Percentiles rank a stretch among this genome's conserved stretches.
These are phyloP conservation scores for Nannochloris sp. DNA, from an alignment of 139 green algal genomes.

Conservation along the genomic window DNA sequence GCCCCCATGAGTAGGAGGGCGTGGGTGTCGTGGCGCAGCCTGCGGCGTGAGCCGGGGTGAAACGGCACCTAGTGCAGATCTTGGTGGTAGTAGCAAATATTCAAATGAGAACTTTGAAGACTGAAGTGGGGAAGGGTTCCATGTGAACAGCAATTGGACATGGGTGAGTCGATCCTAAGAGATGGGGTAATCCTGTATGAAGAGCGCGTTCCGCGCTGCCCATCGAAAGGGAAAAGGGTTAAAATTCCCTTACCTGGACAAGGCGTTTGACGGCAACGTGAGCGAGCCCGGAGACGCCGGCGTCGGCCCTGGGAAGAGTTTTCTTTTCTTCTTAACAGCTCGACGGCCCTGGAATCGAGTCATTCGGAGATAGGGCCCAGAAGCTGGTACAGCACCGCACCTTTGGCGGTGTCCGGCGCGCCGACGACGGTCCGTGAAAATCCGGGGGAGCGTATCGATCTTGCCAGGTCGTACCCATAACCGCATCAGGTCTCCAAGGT, in stretches of 20 bases:
- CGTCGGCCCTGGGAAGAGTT: constrained; percentile 81
- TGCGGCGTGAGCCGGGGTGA: constrained; percentile 71
- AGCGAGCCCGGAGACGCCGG: constrained; percentile 72
- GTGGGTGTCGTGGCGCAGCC: constrained; percentile 71
- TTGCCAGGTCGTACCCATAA: constrained; percentile 85
- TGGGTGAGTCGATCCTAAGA: constrained; percentile 91
- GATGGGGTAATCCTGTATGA: constrained; percentile 81
- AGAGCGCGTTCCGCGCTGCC: constrained; percentile 60
- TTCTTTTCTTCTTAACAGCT: constrained; percentile 92
- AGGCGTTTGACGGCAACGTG: constrained; percentile 75
- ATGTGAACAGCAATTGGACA: constrained; percentile 94
- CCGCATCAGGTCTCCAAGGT: constrained; percentile 95
- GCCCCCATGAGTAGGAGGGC: constrained; percentile 83
- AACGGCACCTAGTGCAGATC: constrained; percentile 83
- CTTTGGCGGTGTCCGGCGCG: constrained; percentile 76
- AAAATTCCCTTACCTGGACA: constrained; percentile 89
- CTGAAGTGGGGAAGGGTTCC: constrained; percentile 88
- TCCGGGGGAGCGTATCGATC: constrained; percentile 67
- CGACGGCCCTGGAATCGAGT: constrained; percentile 79
- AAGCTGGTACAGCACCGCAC: constrained; percentile 76
- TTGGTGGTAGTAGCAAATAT: constrained; percentile 95
- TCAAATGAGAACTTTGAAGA: constrained; percentile 92
- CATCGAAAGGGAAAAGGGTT: constrained; percentile 88
- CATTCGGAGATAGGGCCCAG: constrained; percentile 80
- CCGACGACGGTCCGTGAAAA: constrained; percentile 84